phyloP scores from a whole-genome alignment of 495 filamentous ascomycete genomes.

The Glutinoglossum americanum region DNA sequence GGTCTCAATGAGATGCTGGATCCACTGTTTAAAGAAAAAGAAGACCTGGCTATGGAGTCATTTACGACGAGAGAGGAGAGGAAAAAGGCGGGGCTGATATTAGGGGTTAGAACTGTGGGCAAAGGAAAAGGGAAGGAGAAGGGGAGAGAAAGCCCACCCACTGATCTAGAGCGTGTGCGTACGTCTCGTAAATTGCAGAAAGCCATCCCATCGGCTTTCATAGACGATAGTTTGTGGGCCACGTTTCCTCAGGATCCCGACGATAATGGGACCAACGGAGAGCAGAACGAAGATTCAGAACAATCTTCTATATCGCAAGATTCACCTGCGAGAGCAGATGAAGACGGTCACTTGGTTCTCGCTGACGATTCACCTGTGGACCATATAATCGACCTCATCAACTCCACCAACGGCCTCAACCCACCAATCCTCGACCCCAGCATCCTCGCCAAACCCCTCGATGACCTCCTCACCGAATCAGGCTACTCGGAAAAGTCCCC shows the following conservation, averaged over 20 bases:
- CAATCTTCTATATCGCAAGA: background rate
- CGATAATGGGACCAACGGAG: background rate
- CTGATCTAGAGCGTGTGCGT: background rate
- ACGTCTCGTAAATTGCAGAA: background rate
- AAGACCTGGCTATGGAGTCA: conserved; percentile 52
- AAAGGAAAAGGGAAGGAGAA: conserved; percentile 1
- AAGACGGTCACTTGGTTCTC: background rate
- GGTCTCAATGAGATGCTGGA: conserved; percentile 85
- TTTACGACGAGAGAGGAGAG: conserved; percentile 40
- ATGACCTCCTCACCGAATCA: background rate
- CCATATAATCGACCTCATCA: background rate
- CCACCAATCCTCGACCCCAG: background rate
- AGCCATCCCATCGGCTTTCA: background rate
- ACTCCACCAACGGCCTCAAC: background rate
- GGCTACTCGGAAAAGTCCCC: background rate
- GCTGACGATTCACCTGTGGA: background rate
- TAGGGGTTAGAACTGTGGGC: background rate
- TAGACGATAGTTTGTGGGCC: background rate
- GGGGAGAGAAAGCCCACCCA: background rate
- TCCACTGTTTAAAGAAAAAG: conserved; percentile 57
- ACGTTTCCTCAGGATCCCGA: background rate
- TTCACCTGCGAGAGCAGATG: background rate
- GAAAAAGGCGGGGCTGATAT: conserved; percentile 23
- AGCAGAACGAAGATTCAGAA: background rate
- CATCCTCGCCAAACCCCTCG: background rate